phyloP scores from a whole-genome alignment of 2,329 filamentous ascomycete species.

The Penicillium sp. region DNA sequence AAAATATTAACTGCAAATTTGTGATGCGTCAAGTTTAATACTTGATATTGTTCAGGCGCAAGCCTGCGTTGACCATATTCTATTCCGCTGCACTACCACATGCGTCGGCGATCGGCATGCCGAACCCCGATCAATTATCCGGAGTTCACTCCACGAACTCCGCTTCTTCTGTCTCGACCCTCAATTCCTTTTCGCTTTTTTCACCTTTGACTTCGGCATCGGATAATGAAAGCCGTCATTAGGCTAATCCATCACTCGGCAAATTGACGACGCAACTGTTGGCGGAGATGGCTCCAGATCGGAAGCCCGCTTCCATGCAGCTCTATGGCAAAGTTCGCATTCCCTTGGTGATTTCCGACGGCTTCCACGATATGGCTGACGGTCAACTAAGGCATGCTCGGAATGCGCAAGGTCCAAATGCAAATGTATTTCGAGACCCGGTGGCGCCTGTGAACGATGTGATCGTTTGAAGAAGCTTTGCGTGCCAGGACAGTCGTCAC shows the following conservation, averaged over 20 bases:
- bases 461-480: constrained; percentile 50
- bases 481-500: constrained; percentile 40
- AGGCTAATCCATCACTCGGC: neutral
- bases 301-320: neutral
- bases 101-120: constrained; percentile 4
- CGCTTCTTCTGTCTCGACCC: neutral
- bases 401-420: constrained; percentile 33
- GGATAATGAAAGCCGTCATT: neutral
- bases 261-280: neutral
- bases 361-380: neutral
- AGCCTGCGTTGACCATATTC: neutral
- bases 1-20: neutral
- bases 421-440: constrained; percentile 26
- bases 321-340: constrained; percentile 7
- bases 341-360: neutral
- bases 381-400: constrained; percentile 24
- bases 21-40: neutral
- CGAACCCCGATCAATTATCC: neutral
- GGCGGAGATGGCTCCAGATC: constrained; percentile 2
- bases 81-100: neutral
- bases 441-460: constrained; percentile 39
- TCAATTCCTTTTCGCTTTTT: neutral
- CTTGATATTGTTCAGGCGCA: neutral
- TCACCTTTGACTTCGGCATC: neutral
- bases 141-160: neutral